Evolutionary conservation across 2,329 filamentous ascomycete genomes (phyloP), one percentile per base, ranked within the genome.

Genomic region (Phyllachora maydis): DNA sequence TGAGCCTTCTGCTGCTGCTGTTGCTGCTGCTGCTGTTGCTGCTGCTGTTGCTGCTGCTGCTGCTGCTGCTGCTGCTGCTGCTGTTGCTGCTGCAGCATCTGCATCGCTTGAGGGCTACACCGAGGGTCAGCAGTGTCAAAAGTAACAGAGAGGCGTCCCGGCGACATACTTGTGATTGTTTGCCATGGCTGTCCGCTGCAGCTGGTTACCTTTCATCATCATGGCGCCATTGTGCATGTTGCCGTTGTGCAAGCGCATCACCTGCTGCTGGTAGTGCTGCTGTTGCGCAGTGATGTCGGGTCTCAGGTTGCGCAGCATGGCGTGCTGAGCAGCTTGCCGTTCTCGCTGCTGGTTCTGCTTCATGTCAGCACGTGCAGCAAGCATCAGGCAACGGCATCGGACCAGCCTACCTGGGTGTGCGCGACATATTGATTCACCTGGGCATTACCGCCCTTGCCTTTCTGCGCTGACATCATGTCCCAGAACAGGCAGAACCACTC

Each of bases 401-500:
- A n/a, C n/a, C n/a, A n/a, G 46, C 53, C 40, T 65, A 90, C 83
- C 63, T 90, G 77, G 32, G 74, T 82, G 41, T 90, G 77, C 29
- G 62, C 53, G 28, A 90, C 66, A 46, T 91, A 92, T 52, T 77
- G 69, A 32, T 63, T 62, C 22, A 79, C 71, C 29, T 64, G 62
- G 14, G 54, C 48, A 41, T 59, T 70, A 26, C 61, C 61, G 26
- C 64, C 65, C 45, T 69, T 72, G 38, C 61, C 65, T 40, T 79
- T 75, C 42, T 85, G 77, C 26, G 81, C 79, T 41, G 70, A 70
- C 49, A 77, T 90, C 36, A 95, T 81, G 40, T 98, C 88, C 82
- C 82, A 95, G 47, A 98, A 98, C 24, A 93, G 64, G 41, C 73
- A 79, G 56, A 90, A 98, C 88, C 88, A 98, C 40, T 95, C 88